Conservation (phyloP, 768 basidiomycete species). For the Lactarius sanguifluus region DNA sequence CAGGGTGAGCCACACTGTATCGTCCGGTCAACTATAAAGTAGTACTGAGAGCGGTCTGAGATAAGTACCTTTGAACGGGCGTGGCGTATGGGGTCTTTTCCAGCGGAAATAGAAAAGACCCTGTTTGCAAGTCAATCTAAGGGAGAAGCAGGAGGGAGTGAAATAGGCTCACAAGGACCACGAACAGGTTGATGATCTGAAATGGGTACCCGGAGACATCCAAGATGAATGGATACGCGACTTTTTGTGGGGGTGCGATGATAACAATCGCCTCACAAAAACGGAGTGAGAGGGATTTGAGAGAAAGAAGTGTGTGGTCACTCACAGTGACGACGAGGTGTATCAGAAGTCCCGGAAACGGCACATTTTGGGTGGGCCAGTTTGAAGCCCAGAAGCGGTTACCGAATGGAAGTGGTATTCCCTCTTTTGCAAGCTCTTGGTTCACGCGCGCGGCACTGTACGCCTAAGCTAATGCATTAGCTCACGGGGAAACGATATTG, state of each 20-base stretch:
- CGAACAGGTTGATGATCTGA: constrained; percentile 58
- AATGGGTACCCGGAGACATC: constrained; percentile 54
- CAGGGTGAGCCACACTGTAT: constrained; percentile 55
- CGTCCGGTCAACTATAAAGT: constrained; percentile 29
- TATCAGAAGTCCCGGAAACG: constrained; percentile 54
- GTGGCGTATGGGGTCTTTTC: constrained; percentile 44
- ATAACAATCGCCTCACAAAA: constrained; percentile 48
- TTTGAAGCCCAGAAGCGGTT: constrained; percentile 62
- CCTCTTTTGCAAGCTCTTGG: constrained; percentile 64
- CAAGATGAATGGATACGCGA: constrained; percentile 62
- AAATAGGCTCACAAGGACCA: constrained; percentile 47
- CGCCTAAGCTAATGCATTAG: constrained; percentile 38
- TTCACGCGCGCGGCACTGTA: constrained; percentile 53
- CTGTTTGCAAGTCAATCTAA: constrained; percentile 31
- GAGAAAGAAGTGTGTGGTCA: background rate
- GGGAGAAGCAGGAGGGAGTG: background rate
- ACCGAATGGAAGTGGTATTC: constrained; percentile 58
- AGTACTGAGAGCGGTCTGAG: background rate
- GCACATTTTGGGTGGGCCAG: constrained; percentile 59
- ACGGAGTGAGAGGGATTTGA: background rate
- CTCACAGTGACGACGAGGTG: constrained; percentile 54
- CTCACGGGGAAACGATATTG: background rate
- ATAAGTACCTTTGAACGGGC: constrained; percentile 50
- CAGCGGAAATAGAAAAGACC: constrained; percentile 59
- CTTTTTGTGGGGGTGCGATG: constrained; percentile 49